Conservation (phyloP, 2,329 filamentous ascomycete species). For the Penicillium psychrosexuale region DNA sequence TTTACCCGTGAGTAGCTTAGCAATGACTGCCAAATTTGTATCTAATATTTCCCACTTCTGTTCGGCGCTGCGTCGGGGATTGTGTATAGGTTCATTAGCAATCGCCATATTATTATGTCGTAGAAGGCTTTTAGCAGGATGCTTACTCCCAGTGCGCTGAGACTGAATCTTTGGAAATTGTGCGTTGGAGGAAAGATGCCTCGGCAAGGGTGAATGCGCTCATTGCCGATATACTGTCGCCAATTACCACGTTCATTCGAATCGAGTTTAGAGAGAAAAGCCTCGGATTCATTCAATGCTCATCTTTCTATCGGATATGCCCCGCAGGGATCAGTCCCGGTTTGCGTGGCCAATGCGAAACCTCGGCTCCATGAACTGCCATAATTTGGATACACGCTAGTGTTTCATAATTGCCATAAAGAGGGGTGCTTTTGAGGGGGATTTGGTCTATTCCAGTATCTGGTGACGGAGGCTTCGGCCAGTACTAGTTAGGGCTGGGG, state of each 20-base stretch:
- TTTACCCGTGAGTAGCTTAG: not conserved
- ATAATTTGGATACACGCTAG: not conserved
- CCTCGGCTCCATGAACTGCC: not conserved
- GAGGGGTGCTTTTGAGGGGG: not conserved
- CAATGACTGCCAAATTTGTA: not conserved
- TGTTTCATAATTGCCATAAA: not conserved
- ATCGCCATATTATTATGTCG: constrained; percentile 48
- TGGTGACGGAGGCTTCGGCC: not conserved
- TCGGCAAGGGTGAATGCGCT: constrained; percentile 27
- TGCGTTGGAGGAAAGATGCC: constrained; percentile 30
- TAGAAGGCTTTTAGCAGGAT: constrained; percentile 33
- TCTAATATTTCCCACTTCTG: not conserved
- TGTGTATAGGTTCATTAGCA: constrained; percentile 25
- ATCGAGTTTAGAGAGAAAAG: not conserved
- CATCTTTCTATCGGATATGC: not conserved
- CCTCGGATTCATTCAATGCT: not conserved
- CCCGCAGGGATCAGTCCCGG: constrained; percentile 4
- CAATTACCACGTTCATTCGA: not conserved
- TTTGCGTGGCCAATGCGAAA: constrained; percentile 3
- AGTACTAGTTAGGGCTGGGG: not conserved
- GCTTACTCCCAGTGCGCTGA: constrained; percentile 23
- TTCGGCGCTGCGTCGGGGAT: not conserved
- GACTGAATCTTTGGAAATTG: constrained; percentile 24
- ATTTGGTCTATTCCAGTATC: not conserved
- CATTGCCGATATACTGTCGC: constrained; percentile 10